Base-by-base conservation (phyloP, 2,329 filamentous ascomycete genomes). In the Amauroascus verrucosus region DNA sequence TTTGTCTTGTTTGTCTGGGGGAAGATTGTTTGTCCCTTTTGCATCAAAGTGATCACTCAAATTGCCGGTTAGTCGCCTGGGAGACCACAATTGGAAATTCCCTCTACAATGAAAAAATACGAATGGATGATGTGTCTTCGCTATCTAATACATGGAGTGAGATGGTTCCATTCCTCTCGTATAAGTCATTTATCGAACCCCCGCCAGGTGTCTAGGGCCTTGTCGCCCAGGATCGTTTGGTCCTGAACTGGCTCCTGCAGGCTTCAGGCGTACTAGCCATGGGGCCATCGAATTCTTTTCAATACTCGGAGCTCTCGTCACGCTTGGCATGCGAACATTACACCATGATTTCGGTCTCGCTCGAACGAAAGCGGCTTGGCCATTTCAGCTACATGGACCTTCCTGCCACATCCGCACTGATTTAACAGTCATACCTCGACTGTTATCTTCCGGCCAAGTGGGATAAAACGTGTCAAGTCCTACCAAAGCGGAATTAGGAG, bases 361-460 rank as follows among this genome's bases (percentile, higher is more conserved):
- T 38, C 41, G 33, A 48, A 2, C 28, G 30, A 30, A 48, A 3
- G 14, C 16, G 44, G 20, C 22, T 35, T 28, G 24, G 20, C 2
- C 30, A 20, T 43, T 38, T 47, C 51, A 58, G 20, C 57, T 59
- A 54, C 66, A 69, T 11, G 56, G 49, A 11, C 70, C 70, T 51
- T 68, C 57, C 59, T 72, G 68, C 73, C 72, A 76, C 72, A 76
- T 76, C 63, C 69, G 72, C 44, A 76, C 73, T 30, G 65, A 71
- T 56, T 67, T 67, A 40, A 77, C 69, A 13, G 69, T 73, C 72
- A 77, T 72, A 49, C 72, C 74, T 16, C 70, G 67, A 48, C 65
- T 61, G 45, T 70, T 68, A 13, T 67, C 68, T 46, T 67, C 60
- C 8, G 68, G 70, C 75, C 75, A 77, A n/a, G 72, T 76, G 1